phyloP scores from a whole-genome alignment of 139 green algal genomes.

The Chlamydomonas urium region DNA sequence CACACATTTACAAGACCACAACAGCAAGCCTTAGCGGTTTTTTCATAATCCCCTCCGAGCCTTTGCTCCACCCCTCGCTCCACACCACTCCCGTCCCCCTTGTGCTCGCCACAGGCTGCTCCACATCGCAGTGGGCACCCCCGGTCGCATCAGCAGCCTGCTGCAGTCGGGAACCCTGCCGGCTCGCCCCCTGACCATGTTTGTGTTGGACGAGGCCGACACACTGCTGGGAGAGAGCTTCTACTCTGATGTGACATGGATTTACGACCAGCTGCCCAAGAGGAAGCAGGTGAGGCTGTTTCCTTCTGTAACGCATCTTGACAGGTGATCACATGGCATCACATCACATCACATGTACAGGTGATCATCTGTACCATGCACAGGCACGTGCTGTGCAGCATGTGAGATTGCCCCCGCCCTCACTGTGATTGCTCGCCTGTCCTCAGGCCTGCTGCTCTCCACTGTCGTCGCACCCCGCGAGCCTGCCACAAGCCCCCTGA shows the following conservation, averaged over 20 bases:
- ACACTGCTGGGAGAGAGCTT: slow-evolving; percentile 59
- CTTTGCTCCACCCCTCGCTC: neutral
- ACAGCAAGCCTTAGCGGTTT: too few relatives aligned
- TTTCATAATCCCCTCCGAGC: too few relatives aligned
- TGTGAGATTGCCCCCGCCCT: too few relatives aligned
- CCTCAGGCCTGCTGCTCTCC: too few relatives aligned
- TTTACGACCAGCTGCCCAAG: slow-evolving; percentile 48
- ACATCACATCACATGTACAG: neutral
- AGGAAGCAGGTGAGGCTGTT: slow-evolving; percentile 46
- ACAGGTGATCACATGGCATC: neutral
- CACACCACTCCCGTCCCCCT: neutral
- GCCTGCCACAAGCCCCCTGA: too few relatives aligned
- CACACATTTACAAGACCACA: too few relatives aligned
- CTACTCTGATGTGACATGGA: slow-evolving; percentile 37
- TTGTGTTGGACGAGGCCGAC: slow-evolving; percentile 85
- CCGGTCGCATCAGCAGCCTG: slow-evolving; percentile 64
- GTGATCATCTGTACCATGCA: too few relatives aligned
- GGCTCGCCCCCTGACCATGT: slow-evolving; percentile 19
- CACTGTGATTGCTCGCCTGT: too few relatives aligned
- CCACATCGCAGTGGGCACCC: slow-evolving; percentile 21
- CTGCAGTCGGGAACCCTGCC: slow-evolving; percentile 42
- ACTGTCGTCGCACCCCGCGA: too few relatives aligned
- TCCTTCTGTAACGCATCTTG: slow-evolving; percentile 53
- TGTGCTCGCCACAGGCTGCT: slow-evolving; percentile 1
- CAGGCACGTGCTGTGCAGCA: too few relatives aligned